Evolutionary conservation across 2,329 filamentous ascomycete genomes (phyloP), one percentile per base, ranked within the genome.

Genomic region (Amylocarpus encephaloides): DNA sequence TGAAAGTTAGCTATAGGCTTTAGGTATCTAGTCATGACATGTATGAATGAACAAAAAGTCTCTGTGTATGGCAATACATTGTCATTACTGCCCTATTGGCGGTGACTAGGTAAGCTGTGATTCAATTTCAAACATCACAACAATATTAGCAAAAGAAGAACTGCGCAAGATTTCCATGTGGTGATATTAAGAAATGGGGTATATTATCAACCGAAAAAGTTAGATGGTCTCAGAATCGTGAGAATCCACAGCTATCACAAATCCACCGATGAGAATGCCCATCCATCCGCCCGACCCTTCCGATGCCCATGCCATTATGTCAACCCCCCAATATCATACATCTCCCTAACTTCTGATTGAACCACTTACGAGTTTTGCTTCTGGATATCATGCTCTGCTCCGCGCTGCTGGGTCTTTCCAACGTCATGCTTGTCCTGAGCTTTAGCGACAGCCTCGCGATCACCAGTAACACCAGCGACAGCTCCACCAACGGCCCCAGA

Each of bases 321-420:
- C 12, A 26, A 18, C 6, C 36, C n/a, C 16, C n/a, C 5, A n/a
- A 32, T 10, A 6, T n/a, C n/a, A 1, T 9, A 47, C n/a, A n/a
- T 22, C 12, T 22, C 12, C 22, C n/a, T 19, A 9, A 11, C 42
- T 13, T 32, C 33, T 43, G 32, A 26, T 6, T 11, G 9, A 29
- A 29, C 12, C 32, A 48, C 33, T 42, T 57, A 59, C n/a, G 53
- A 30, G 36, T 62, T 64, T 48, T 66, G 60, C 79, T 88, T 91
- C 69, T 85, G 72, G 50, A 95, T 76, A 64, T 95, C 89, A 34
- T 77, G 72, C 77, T 95, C 90, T 1, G 85, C 90, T 44, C 89
- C 86, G 16, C 89, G 79, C 77, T 95, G 86, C 64, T 80, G 76
- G 16, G 86, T 87, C 82, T 93, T 95, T 57, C 90, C 91, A 57